phyloP scores from a whole-genome alignment of 768 basidiomycete genomes.

The Roridomyces roridus region DNA sequence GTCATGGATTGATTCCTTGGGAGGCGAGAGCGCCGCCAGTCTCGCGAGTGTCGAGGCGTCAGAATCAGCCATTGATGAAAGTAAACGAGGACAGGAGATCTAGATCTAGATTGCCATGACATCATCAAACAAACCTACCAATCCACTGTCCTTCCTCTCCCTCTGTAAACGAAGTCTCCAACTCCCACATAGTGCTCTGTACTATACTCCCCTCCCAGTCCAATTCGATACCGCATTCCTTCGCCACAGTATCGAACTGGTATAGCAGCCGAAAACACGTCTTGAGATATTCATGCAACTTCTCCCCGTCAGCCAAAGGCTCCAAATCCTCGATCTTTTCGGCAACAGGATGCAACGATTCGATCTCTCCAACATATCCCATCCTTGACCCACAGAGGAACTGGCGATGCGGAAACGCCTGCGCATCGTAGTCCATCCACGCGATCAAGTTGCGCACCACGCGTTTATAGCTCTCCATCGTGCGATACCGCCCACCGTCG shows the following conservation, averaged over 20 bases:
- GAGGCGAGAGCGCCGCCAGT: conserved; percentile 21
- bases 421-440: conserved; percentile 36
- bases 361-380: background rate
- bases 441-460: conserved; percentile 23
- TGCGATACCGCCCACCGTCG: conserved; percentile 33
- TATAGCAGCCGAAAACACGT: conserved; percentile 42
- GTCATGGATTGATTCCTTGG: conserved; percentile 9
- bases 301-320: conserved; percentile 26
- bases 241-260: conserved; percentile 41
- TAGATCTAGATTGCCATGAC: too few relatives aligned
- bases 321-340: background rate
- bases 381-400: conserved; percentile 29
- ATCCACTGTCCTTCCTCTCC: too few relatives aligned
- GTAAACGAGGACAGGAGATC: too few relatives aligned
- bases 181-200: background rate
- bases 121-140: too few relatives aligned
- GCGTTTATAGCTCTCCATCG: conserved; percentile 25
- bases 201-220: conserved; percentile 36
- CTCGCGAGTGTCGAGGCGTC: conserved; percentile 8
- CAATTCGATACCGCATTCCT: conserved; percentile 40
- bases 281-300: conserved; percentile 42
- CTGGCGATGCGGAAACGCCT: conserved; percentile 36
- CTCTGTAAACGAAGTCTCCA: too few relatives aligned
- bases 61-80: conserved; percentile 7
- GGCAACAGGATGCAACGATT: conserved; percentile 15